A percentile compares a stretch with the other conserved stretches of the same genome.
phyloP scores from a whole-genome alignment of 805 yeast genomes.

The Candida succiphila region DNA sequence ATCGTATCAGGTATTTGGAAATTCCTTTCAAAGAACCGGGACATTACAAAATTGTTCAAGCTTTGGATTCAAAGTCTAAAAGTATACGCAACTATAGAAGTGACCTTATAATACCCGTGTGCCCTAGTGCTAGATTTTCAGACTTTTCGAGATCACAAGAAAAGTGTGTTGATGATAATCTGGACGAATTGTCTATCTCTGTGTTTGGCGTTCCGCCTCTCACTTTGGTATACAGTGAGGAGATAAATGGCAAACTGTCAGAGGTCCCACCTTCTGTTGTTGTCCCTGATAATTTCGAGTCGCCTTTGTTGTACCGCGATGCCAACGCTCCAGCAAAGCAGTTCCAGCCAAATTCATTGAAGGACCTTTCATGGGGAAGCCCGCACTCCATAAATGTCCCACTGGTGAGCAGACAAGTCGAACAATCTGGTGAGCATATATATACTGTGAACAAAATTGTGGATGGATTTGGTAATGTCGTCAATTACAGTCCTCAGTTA shows the following conservation, averaged over 20 bases:
- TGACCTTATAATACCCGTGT: slow-evolving; percentile 56
- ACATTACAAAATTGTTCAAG: slow-evolving; percentile 58
- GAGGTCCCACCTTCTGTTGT: slow-evolving; percentile 18
- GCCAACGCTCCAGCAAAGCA: slow-evolving; percentile 5
- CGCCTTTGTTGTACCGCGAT: slow-evolving; percentile 34
- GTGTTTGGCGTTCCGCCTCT: slow-evolving; percentile 76
- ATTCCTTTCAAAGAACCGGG: slow-evolving; percentile 67
- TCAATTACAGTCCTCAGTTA: slow-evolving; percentile 30
- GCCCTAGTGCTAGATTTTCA: slow-evolving; percentile 66
- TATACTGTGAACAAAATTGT: slow-evolving; percentile 47
- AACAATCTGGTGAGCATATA: slow-evolving; percentile 39
- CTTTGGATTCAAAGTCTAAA: slow-evolving; percentile 48
- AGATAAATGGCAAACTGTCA: slow-evolving; percentile 23
- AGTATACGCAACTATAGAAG: slow-evolving; percentile 50
- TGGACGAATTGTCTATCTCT: slow-evolving; percentile 33
- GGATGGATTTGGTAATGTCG: slow-evolving; percentile 58
- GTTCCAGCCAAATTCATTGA: slow-evolving; percentile 23
- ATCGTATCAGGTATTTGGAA: slow-evolving; percentile 46
- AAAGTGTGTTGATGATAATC: slow-evolving; percentile 57
- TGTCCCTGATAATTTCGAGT: slow-evolving; percentile 34
- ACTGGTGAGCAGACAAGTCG: slow-evolving; percentile 14
- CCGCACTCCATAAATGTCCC: slow-evolving; percentile 17
- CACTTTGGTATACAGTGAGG: slow-evolving; percentile 42
- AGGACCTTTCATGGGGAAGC: slow-evolving; percentile 28
- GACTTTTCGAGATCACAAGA: slow-evolving; percentile 23